Conservation (phyloP, 805 yeast genomes). For the Saccharomycopsis fermentans region DNA sequence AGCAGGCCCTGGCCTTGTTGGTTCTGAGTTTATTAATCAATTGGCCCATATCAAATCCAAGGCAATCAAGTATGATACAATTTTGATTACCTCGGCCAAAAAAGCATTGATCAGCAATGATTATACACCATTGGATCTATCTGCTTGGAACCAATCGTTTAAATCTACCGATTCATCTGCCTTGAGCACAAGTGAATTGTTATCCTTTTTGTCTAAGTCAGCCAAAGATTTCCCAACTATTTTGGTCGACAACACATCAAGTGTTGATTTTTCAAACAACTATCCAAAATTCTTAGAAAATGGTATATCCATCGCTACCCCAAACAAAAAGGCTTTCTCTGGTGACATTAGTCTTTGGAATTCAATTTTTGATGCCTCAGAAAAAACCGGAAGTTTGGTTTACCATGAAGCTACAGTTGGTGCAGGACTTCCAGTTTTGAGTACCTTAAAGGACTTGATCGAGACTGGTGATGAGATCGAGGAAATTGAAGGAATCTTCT, state of each 20-base stretch:
- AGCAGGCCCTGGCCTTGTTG: slow-evolving; percentile 86
- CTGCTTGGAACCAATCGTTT: slow-evolving; percentile 44
- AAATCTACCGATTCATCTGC: slow-evolving; percentile 36
- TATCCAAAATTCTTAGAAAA: slow-evolving; percentile 65
- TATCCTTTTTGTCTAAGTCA: slow-evolving; percentile 45
- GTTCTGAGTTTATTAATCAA: slow-evolving; percentile 82
- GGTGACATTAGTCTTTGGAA: slow-evolving; percentile 69
- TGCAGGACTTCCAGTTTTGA: slow-evolving; percentile 93
- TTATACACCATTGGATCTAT: slow-evolving; percentile 60
- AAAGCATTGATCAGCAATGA: slow-evolving; percentile 60
- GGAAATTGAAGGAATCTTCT: slow-evolving; percentile 90
- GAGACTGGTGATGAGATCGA: slow-evolving; percentile 89
- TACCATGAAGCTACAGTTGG: slow-evolving; percentile 99
- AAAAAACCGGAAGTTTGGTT: slow-evolving; percentile 59
- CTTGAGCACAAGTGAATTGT: slow-evolving; percentile 47
- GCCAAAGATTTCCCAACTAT: slow-evolving; percentile 49
- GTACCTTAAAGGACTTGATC: slow-evolving; percentile 78
- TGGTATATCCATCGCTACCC: slow-evolving; percentile 93
- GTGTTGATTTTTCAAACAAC: slow-evolving; percentile 59
- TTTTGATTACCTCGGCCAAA: slow-evolving; percentile 66
- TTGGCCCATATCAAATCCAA: slow-evolving; percentile 49
- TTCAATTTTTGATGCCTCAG: slow-evolving; percentile 49
- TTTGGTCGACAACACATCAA: slow-evolving; percentile 90
- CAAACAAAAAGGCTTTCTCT: slow-evolving; percentile 96
- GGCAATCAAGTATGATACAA: slow-evolving; percentile 59